A percentile compares a stretch with the other conserved stretches of the same genome.
Evolutionary conservation across 345 rosid species (phyloP).

Genomic region (Brassica carinata): DNA sequence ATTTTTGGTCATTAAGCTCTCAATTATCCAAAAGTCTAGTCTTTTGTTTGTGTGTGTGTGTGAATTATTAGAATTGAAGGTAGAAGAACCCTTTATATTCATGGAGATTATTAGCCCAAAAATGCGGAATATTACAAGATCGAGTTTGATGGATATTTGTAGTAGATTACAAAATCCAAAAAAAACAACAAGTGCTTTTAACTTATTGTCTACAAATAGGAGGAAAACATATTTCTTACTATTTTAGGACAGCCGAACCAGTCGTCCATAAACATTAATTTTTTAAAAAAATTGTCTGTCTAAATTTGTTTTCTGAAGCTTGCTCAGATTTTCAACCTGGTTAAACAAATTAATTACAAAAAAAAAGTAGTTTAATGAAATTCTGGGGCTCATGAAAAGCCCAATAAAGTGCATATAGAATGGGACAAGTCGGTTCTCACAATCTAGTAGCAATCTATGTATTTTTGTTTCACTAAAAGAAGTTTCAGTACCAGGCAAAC

Average conservation of each 20-base stretch:
- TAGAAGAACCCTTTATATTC: not conserved
- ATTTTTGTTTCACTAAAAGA: too few species aligned
- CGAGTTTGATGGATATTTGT: not conserved
- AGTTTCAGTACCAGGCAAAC: conserved; percentile 33
- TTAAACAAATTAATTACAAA: not conserved
- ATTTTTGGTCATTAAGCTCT: not conserved
- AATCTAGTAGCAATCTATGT: too few species aligned
- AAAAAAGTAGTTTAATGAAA: not conserved
- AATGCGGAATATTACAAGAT: conserved; percentile 8
- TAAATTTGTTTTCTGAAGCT: not conserved
- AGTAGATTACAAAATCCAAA: not conserved
- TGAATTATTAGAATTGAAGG: not conserved
- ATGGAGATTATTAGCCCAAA: not conserved
- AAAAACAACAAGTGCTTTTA: not conserved
- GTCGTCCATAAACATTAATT: conserved; percentile 1
- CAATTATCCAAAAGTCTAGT: not conserved
- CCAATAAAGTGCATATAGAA: not conserved
- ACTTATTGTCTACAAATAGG: conserved; percentile 16
- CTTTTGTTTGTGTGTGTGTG: not conserved
- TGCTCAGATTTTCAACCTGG: not conserved
- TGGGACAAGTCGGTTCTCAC: too few species aligned
- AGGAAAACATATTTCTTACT: conserved; percentile 2
- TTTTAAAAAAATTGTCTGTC: not conserved
- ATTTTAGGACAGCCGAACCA: conserved; percentile 26
- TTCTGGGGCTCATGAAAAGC: not conserved